phyloP scores from a whole-genome alignment of 2,329 filamentous ascomycete genomes.

The Corynespora cassiicola region DNA sequence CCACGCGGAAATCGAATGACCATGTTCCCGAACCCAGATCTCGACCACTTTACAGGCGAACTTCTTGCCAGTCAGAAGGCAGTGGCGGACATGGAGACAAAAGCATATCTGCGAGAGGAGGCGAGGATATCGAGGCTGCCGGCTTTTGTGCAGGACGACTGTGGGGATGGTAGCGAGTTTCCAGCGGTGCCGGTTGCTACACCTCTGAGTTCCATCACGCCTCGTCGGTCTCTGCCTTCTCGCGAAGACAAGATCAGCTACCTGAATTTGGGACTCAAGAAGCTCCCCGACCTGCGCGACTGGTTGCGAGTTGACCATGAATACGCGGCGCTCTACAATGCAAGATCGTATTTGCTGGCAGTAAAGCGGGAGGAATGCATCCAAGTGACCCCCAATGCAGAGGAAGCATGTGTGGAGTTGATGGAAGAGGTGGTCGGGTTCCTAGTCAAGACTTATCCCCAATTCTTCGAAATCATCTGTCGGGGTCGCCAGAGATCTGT shows the following conservation, averaged over 20 bases:
- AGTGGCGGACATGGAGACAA: slow-evolving; percentile 2
- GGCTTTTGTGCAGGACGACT: slow-evolving; percentile 36
- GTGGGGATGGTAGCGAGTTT: slow-evolving; percentile 34
- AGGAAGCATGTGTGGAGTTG: slow-evolving; percentile 55
- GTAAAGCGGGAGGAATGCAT: slow-evolving; percentile 51
- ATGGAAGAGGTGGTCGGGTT: slow-evolving; percentile 55
- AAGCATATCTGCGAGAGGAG: slow-evolving; percentile 18
- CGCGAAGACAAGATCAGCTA: slow-evolving; percentile 17
- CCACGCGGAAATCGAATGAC: neutral
- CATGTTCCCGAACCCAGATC: neutral
- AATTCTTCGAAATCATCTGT: slow-evolving; percentile 45
- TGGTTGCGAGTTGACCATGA: slow-evolving; percentile 58
- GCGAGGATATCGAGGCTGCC: slow-evolving; percentile 30
- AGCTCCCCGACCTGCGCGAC: slow-evolving; percentile 51
- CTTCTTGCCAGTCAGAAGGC: slow-evolving; percentile 9
- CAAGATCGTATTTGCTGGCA: slow-evolving; percentile 50
- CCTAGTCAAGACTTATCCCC: slow-evolving; percentile 52
- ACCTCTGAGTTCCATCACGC: neutral
- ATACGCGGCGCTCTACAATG: slow-evolving; percentile 52
- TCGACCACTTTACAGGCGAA: neutral
- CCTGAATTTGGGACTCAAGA: slow-evolving; percentile 57
- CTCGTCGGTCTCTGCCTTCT: slow-evolving; percentile 1
- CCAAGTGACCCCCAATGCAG: slow-evolving; percentile 52
- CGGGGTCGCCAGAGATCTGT: slow-evolving; percentile 22
- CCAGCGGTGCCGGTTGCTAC: slow-evolving; percentile 25